Conservation (phyloP, 495 filamentous ascomycete species). For the Neurospora sp. region DNA sequence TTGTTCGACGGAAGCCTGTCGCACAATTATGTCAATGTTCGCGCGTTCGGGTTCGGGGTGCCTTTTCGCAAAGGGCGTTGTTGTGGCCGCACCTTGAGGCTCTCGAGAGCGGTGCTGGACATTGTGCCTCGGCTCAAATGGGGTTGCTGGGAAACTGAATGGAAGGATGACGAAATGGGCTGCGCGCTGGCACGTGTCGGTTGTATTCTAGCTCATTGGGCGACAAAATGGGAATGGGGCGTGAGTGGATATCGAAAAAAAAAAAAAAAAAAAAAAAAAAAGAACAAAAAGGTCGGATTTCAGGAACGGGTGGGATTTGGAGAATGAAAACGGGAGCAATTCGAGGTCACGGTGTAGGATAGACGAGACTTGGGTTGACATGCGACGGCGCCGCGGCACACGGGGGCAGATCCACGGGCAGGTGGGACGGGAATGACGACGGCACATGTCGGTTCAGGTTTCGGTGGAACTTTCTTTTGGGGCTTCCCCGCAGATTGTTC, state of each 20-base stretch:
- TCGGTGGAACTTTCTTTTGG: background rate
- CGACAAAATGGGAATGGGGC: background rate
- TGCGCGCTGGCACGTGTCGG: background rate
- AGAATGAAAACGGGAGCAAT: background rate
- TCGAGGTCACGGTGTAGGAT: background rate
- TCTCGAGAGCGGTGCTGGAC: slow-evolving; percentile 18
- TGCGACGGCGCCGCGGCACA: background rate
- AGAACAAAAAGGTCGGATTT: background rate
- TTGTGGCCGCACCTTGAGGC: slow-evolving; percentile 22
- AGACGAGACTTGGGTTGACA: background rate
- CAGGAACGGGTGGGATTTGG: background rate
- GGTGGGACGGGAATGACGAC: background rate
- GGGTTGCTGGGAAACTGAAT: background rate
- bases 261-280: background rate
- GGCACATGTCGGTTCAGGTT: background rate
- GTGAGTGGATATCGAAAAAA: background rate
- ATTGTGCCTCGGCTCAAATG: slow-evolving; percentile 25
- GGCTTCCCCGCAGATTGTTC: background rate
- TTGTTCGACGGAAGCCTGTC: slow-evolving; percentile 45
- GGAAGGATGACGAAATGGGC: background rate
- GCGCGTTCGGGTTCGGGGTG: background rate
- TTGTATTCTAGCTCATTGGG: background rate
- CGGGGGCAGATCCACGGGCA: background rate
- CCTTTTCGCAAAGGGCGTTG: background rate
- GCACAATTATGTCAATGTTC: slow-evolving; percentile 5